Base-by-base conservation (phyloP, 805 yeast species). In the Komagataella ulmi region DNA sequence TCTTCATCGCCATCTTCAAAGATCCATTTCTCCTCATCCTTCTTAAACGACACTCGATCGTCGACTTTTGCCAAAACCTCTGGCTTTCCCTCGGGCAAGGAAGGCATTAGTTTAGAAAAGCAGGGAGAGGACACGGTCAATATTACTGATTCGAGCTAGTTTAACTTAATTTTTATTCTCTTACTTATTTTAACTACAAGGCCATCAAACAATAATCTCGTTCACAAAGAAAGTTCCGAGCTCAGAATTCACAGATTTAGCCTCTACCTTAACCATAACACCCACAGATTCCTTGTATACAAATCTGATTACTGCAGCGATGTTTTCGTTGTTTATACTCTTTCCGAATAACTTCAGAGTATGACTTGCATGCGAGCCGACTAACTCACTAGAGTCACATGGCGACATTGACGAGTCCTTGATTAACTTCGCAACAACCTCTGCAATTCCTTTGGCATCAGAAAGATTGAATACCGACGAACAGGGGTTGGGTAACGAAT, bases 261-360 rank as follows among this genome's bases (percentile, higher is more conserved):
- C 84, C 54, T 76, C 79, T 48, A 75, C 76, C 60, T 80, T 81
- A 62, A 82, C 76, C 59, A 75, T 73, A 51, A 71, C 69, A 54
- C 69, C 69, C 55, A 74, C 73, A 44, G 68, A 65, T 18, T 79
- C 72, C 48, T 78, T 72, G 24, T 66, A 60, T 3, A 81, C 83
- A 59, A 78, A 65, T 60, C 78, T 71, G 47, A 76, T 65, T 55
- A 67, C 61, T 12, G 69, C 70, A 18, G 78, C 81, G 60, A 81
- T 73, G 60, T 77, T 80, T 52, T 66, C 66, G 14, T 81, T 77
- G 43, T 77, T 73, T 36, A 79, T 68, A 58, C 87, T 80, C 70
- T 85, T 85, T 62, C 97, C 98, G 61, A 76, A 86, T 60, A 89
- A 70, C 70, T 88, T 89, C 69, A 93, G 74, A 10, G 79, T 72